Evolutionary conservation across 1,284 basidiomycete species (phyloP).

Genomic region (Trichosporon sp.): DNA sequence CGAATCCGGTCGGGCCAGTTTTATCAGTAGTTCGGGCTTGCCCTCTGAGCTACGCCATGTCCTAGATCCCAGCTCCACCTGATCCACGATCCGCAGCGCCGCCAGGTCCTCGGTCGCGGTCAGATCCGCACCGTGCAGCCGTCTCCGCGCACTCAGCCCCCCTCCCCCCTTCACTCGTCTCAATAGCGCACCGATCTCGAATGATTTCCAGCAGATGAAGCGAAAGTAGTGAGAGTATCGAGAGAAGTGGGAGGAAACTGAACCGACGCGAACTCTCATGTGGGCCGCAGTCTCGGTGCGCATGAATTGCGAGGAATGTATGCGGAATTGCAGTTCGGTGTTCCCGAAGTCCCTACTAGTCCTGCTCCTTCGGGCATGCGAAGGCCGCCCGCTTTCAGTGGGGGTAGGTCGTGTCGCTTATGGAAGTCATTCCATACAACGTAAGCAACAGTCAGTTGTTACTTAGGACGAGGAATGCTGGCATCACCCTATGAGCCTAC

Average conservation of each 20-base stretch:
- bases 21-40: not conserved
- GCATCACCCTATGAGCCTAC: not conserved
- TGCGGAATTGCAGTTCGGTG: not conserved
- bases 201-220: not conserved
- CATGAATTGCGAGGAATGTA: slow-evolving; percentile 6
- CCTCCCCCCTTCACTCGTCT: not conserved
- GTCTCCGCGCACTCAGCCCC: not conserved
- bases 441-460: slow-evolving; percentile 3
- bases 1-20: slow-evolving; percentile 1
- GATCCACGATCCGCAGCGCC: slow-evolving; percentile 1
- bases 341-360: not conserved
- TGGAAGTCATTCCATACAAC: not conserved
- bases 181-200: not conserved
- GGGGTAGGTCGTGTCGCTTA: not conserved
- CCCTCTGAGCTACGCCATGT: not conserved
- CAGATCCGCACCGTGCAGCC: not conserved
- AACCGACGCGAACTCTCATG: not conserved
- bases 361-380: not conserved
- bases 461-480: not conserved
- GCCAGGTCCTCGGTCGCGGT: not conserved
- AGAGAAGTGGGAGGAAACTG: not conserved
- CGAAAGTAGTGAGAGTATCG: not conserved
- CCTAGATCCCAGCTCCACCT: slow-evolving; percentile 3
- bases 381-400: not conserved
- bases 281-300: not conserved